Conservation (phyloP, 2,329 filamentous ascomycete species). For the Xylariaceae sp. region DNA sequence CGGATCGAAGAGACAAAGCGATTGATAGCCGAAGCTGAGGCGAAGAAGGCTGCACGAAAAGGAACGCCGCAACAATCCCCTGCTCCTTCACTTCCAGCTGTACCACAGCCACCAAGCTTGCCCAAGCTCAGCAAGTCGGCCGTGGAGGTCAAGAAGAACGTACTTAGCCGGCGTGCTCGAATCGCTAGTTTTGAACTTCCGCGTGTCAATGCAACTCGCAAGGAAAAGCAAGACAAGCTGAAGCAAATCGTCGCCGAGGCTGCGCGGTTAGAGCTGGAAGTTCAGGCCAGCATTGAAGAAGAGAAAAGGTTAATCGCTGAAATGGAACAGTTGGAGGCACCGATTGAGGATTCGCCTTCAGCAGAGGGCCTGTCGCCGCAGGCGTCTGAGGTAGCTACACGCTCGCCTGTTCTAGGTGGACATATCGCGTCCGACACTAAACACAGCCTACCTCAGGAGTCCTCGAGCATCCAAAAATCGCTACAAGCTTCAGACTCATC, state of each 20-base stretch:
- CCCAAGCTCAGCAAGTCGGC: constrained; percentile 13
- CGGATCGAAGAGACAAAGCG: constrained; percentile 57
- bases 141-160: constrained; percentile 7
- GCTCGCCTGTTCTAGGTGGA: background rate
- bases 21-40: constrained; percentile 54
- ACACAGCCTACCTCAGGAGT: background rate
- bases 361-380: constrained; percentile 10
- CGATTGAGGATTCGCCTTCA: constrained; percentile 5
- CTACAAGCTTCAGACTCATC: background rate
- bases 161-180: constrained; percentile 27
- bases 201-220: constrained; percentile 34
- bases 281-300: constrained; percentile 33
- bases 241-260: constrained; percentile 43
- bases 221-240: constrained; percentile 43
- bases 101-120: constrained; percentile 10
- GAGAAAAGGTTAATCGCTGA: constrained; percentile 30
- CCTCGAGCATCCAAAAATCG: background rate
- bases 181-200: constrained; percentile 37
- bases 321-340: constrained; percentile 29
- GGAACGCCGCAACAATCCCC: constrained; percentile 18
- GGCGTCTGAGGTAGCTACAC: background rate
- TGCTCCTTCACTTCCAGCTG: constrained; percentile 15
- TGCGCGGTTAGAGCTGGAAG: constrained; percentile 43
- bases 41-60: constrained; percentile 38
- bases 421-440: background rate